Percentiles rank a stretch among this genome's conserved stretches.
These are phyloP conservation scores for Amauroascus verrucosus DNA, from an alignment of 2,329 filamentous ascomycete species.

Conservation along the genomic window DNA sequence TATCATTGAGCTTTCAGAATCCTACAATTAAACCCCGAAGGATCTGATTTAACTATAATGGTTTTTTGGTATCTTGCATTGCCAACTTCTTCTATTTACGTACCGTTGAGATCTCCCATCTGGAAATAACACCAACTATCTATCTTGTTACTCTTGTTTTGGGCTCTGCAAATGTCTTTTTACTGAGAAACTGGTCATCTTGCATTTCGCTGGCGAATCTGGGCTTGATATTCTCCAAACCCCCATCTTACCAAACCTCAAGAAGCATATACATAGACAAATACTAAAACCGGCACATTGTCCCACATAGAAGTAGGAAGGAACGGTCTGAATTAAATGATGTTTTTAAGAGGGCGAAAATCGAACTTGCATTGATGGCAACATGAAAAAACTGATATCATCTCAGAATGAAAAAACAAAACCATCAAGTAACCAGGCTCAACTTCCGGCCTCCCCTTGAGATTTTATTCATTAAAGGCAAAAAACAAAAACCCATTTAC, in stretches of 20 bases:
- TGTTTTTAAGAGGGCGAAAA: neutral
- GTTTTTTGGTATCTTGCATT: too few species aligned
- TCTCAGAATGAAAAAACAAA: conserved; percentile 4
- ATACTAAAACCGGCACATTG: neutral
- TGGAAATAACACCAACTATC: too few species aligned
- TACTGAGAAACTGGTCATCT: neutral
- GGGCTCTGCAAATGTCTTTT: neutral
- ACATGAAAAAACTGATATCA: conserved; percentile 9
- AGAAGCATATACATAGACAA: neutral
- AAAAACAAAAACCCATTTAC: conserved; percentile 25
- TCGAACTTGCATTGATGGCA: conserved; percentile 8
- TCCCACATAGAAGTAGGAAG: neutral
- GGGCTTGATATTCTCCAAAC: neutral
- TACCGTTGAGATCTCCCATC: too few species aligned
- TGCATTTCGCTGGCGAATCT: neutral
- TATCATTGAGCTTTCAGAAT: too few species aligned
- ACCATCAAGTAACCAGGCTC: conserved; percentile 5
- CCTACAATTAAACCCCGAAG: too few species aligned
- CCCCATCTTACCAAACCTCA: neutral
- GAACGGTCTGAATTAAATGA: neutral
- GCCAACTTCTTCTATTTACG: too few species aligned
- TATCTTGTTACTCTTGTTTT: too few species aligned
- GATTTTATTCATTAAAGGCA: conserved; percentile 5
- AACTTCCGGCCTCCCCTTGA: neutral
- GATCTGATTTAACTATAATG: too few species aligned